These are phyloP conservation scores for Paramecium sonneborni DNA, from an alignment of 73 alveolate species.

Conservation along the genomic window DNA sequence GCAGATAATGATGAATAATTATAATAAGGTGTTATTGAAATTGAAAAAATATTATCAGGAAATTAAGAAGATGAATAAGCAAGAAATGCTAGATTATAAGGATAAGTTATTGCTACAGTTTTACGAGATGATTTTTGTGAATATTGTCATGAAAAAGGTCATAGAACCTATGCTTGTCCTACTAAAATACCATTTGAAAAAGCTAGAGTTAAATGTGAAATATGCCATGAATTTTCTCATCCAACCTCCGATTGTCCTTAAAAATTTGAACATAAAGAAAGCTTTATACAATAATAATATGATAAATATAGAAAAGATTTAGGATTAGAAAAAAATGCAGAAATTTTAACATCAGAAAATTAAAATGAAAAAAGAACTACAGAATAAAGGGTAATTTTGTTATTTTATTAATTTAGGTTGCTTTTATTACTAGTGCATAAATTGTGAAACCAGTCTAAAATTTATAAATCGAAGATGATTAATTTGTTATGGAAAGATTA, in stretches of 20 bases:
- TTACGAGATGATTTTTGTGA: slow-evolving; percentile 61
- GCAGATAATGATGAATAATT: slow-evolving; percentile 90
- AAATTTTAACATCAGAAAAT: background rate
- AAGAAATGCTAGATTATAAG: slow-evolving; percentile 59
- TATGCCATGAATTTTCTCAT: slow-evolving; percentile 41
- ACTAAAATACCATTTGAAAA: slow-evolving; percentile 54
- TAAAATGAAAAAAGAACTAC: slow-evolving; percentile 25
- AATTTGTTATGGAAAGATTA: background rate
- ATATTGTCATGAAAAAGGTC: slow-evolving; percentile 64
- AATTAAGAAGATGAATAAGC: slow-evolving; percentile 79
- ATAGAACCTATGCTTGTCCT: slow-evolving; percentile 60
- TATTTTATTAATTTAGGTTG: background rate
- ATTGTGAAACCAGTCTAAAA: background rate
- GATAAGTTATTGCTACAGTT: slow-evolving; percentile 24
- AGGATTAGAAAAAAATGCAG: background rate
- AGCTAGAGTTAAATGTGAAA: slow-evolving; percentile 55
- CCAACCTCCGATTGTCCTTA: slow-evolving; percentile 49
- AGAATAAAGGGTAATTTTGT: background rate
- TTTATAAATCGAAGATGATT: background rate
- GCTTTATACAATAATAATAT: background rate
- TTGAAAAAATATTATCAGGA: slow-evolving; percentile 87
- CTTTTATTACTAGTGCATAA: slow-evolving; percentile 13
- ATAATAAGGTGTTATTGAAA: slow-evolving; percentile 81
- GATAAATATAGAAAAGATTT: slow-evolving; percentile 55
- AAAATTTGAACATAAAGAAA: slow-evolving; percentile 10